These are phyloP conservation scores for Dichomitus squalens DNA, from an alignment of 1,284 basidiomycete genomes.

Conservation along the genomic window DNA sequence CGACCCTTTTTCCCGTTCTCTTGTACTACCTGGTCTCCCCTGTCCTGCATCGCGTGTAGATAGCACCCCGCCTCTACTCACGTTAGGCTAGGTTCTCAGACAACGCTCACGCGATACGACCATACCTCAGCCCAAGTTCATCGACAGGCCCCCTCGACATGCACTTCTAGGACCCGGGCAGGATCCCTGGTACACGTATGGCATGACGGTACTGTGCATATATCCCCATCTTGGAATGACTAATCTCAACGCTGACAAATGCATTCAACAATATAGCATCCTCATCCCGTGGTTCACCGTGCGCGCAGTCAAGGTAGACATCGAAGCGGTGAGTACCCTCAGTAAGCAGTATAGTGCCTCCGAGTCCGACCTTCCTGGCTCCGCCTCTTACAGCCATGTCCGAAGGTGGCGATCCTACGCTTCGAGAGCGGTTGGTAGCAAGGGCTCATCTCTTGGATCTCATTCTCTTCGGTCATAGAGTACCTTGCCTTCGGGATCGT, in stretches of 20 bases:
- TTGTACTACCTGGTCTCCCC: slow-evolving; percentile 16
- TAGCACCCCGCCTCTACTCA: neutral
- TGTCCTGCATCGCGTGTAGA: slow-evolving; percentile 21
- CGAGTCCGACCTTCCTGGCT: slow-evolving; percentile 5
- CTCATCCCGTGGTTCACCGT: slow-evolving; percentile 47
- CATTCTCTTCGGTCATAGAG: slow-evolving; percentile 65
- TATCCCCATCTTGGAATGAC: neutral
- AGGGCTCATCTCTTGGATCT: slow-evolving; percentile 66
- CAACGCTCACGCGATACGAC: slow-evolving; percentile 12
- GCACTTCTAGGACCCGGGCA: slow-evolving; percentile 43
- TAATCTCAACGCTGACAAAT: neutral
- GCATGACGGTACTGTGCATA: slow-evolving; percentile 43
- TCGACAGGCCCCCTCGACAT: slow-evolving; percentile 35
- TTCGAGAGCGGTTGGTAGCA: slow-evolving; percentile 76
- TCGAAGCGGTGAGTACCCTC: slow-evolving; percentile 40
- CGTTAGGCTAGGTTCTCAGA: neutral
- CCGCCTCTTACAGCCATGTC: slow-evolving; percentile 52
- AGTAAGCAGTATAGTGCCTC: slow-evolving; percentile 2
- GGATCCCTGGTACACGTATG: slow-evolving; percentile 48
- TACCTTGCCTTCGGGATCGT: slow-evolving; percentile 75
- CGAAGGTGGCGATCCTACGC: slow-evolving; percentile 65
- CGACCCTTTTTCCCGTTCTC: slow-evolving; percentile 13
- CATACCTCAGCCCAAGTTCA: slow-evolving; percentile 24
- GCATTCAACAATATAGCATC: slow-evolving; percentile 31
- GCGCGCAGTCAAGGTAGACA: slow-evolving; percentile 44